phyloP scores from a whole-genome alignment of 2,329 filamentous ascomycete genomes.

The Sclerotinia subarctica region DNA sequence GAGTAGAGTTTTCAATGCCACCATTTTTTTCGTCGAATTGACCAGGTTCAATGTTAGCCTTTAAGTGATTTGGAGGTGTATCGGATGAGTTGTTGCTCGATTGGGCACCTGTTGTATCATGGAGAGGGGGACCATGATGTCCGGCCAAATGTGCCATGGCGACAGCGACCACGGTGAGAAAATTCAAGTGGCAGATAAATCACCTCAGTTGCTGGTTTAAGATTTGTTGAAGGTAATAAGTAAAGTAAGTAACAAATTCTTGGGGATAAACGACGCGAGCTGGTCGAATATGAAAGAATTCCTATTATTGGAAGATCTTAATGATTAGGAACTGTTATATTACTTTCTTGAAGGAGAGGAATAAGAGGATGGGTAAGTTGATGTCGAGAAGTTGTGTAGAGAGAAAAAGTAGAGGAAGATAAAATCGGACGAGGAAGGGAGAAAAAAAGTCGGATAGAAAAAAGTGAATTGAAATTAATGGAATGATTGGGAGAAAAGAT shows the following conservation, averaged over 20 bases:
- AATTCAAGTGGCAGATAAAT: not conserved
- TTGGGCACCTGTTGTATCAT: constrained; percentile 14
- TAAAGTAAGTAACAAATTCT: constrained; percentile 16
- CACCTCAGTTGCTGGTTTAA: not conserved
- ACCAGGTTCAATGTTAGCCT: constrained; percentile 63
- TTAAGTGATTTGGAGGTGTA: constrained; percentile 42
- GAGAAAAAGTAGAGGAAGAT: constrained; percentile 15
- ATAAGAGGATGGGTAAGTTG: constrained; percentile 15
- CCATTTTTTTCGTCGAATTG: constrained; percentile 60
- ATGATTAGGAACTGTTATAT: not conserved
- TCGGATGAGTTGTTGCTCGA: constrained; percentile 25
- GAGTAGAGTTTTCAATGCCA: not conserved
- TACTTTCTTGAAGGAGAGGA: constrained; percentile 1
- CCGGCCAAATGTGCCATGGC: constrained; percentile 1
- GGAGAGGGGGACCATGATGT: not conserved
- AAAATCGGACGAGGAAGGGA: not conserved
- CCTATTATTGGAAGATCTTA: not conserved
- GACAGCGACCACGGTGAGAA: not conserved
- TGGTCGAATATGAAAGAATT: constrained; percentile 17
- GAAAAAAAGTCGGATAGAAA: not conserved
- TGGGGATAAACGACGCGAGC: constrained; percentile 11
- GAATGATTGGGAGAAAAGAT: not conserved
- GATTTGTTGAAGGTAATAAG: not conserved
- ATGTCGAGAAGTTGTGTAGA: constrained; percentile 15
- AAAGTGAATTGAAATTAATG: not conserved